phyloP scores from a whole-genome alignment of 2,329 filamentous ascomycete species.

The Botrytis fragariae region DNA sequence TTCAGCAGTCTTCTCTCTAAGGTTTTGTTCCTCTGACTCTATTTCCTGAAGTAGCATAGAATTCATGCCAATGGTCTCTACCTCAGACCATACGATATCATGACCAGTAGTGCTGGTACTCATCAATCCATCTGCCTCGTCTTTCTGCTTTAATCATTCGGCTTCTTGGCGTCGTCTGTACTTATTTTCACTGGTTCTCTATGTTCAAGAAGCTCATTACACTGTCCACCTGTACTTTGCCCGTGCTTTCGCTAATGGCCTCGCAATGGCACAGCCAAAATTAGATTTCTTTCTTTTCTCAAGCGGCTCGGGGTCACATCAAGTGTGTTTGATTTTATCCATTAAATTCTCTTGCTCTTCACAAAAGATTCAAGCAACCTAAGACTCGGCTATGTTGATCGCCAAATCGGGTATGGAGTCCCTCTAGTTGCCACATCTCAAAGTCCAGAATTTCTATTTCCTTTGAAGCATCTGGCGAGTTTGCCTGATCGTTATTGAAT shows the following conservation, averaged over 20 bases:
- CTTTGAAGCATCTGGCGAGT: neutral
- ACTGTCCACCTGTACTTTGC: neutral
- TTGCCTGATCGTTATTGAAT: neutral
- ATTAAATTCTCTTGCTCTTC: neutral
- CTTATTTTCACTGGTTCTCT: fast-evolving
- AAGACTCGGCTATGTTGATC: neutral
- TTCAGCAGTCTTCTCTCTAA: neutral
- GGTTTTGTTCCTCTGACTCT: neutral
- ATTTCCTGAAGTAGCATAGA: neutral
- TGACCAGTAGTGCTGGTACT: neutral
- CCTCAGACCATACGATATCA: neutral
- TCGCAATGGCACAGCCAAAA: neutral
- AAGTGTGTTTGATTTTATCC: neutral
- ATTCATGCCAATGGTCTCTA: neutral
- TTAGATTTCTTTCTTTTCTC: neutral
- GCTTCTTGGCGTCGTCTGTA: neutral
- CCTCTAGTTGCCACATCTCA: neutral
- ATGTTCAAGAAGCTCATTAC: neutral
- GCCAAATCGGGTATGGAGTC: neutral
- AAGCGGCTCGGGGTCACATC: neutral
- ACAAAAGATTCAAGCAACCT: neutral
- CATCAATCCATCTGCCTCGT: neutral
- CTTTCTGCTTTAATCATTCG: neutral
- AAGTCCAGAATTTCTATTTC: neutral
- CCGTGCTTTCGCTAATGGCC: neutral